These are phyloP conservation scores for Sporothrix curviconia DNA, from an alignment of 2,329 filamentous ascomycete genomes.

Conservation along the genomic window DNA sequence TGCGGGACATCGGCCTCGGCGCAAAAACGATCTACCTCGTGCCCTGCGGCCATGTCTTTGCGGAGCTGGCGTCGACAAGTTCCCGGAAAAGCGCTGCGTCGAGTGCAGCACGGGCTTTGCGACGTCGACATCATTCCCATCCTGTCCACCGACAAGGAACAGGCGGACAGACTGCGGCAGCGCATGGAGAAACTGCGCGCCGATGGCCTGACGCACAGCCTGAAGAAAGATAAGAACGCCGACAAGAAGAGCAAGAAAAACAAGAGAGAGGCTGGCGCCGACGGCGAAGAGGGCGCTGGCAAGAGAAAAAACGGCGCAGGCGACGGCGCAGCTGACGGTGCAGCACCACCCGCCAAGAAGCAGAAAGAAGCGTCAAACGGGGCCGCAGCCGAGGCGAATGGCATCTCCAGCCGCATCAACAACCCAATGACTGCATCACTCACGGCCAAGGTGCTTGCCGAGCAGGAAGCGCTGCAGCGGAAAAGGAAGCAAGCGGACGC, in stretches of 20 bases:
- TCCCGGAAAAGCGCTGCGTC: slow-evolving; percentile 50
- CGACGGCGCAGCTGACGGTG: slow-evolving; percentile 21
- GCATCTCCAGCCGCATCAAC: slow-evolving; percentile 58
- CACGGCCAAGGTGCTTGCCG: slow-evolving; percentile 77
- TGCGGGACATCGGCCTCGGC: slow-evolving; percentile 73
- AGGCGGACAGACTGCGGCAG: slow-evolving; percentile 60
- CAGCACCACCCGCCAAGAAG: slow-evolving; percentile 1
- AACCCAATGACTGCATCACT: slow-evolving; percentile 79
- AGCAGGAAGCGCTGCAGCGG: slow-evolving; percentile 79
- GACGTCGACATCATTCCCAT: slow-evolving; percentile 72
- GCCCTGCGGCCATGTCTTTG: slow-evolving; percentile 92
- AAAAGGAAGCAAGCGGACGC: slow-evolving; percentile 59
- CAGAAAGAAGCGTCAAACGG: background rate
- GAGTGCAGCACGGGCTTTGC: slow-evolving; percentile 73
- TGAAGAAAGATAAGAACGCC: slow-evolving; percentile 64
- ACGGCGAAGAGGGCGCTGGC: slow-evolving; percentile 21
- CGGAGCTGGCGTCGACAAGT: slow-evolving; percentile 72
- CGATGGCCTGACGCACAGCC: slow-evolving; percentile 70
- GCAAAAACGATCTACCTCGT: slow-evolving; percentile 83
- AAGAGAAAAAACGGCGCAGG: slow-evolving; percentile 22
- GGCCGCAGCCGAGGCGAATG: slow-evolving; percentile 17
- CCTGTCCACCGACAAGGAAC: slow-evolving; percentile 62
- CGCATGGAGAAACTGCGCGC: slow-evolving; percentile 63
- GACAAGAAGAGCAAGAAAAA: slow-evolving; percentile 62
- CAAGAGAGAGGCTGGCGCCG: slow-evolving; percentile 38